A percentile compares a stretch with the other conserved stretches of the same genome.
Evolutionary conservation across 306 rosid genomes (phyloP).

Genomic region (Comarum palustre): DNA sequence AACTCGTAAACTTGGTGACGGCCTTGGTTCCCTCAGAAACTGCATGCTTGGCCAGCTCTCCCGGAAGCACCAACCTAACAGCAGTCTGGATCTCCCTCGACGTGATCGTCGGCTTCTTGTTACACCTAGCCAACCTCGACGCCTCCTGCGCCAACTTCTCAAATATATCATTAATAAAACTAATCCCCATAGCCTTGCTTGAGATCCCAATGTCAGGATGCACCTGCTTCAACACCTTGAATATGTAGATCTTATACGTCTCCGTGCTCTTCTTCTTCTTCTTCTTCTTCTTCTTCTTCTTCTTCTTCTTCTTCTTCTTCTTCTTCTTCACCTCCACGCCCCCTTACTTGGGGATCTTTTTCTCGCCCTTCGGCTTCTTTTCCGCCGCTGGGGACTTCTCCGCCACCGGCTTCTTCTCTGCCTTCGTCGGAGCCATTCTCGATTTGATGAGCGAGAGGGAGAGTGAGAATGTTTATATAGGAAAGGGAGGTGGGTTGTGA

Average conservation of each 20-base stretch:
- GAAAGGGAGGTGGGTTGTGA: neutral
- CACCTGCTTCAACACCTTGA: slow-evolving; percentile 75
- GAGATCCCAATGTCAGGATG: slow-evolving; percentile 79
- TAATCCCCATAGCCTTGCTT: slow-evolving; percentile 80
- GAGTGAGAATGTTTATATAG: slow-evolving; percentile 20
- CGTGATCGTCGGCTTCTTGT: slow-evolving; percentile 72
- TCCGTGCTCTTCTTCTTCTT: slow-evolving; percentile 59
- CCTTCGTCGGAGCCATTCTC: slow-evolving; percentile 69
- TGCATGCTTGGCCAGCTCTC: slow-evolving; percentile 76
- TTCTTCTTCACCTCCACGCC: slow-evolving; percentile 57
- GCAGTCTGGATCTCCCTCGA: slow-evolving; percentile 77
- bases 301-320: slow-evolving; percentile 67
- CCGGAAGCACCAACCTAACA: slow-evolving; percentile 65
- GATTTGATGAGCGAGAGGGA: neutral
- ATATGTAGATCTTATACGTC: slow-evolving; percentile 77
- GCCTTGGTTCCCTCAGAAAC: slow-evolving; percentile 83
- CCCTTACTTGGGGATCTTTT: slow-evolving; percentile 70
- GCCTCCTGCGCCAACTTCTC: slow-evolving; percentile 80
- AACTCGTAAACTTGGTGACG: slow-evolving; percentile 70
- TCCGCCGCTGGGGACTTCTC: slow-evolving; percentile 58
- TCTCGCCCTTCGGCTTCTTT: slow-evolving; percentile 67
- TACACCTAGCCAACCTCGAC: slow-evolving; percentile 57
- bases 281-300: slow-evolving; percentile 56
- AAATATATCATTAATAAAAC: slow-evolving; percentile 70
- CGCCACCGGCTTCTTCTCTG: slow-evolving; percentile 64